These are phyloP conservation scores for Elsinoe arachidis DNA, from an alignment of 2,329 filamentous ascomycete species.

Conservation along the genomic window DNA sequence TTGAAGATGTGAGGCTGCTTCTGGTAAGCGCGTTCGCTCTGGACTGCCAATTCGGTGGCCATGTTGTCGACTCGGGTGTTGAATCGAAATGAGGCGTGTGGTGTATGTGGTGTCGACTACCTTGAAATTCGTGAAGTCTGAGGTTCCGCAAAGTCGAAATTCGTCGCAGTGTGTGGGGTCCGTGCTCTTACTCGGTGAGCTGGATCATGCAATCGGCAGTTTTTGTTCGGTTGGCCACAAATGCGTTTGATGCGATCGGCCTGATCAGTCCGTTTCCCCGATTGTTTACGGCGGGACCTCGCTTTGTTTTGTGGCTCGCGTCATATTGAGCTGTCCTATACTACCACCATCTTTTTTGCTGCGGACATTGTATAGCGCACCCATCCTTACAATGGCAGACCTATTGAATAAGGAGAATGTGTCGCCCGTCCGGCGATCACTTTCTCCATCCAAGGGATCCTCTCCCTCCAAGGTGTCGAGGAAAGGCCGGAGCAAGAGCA, in stretches of 20 bases:
- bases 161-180: slow-evolving; percentile 12
- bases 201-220: neutral
- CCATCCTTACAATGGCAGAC: slow-evolving; percentile 16
- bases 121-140: slow-evolving; percentile 4
- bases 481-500: slow-evolving; percentile 88
- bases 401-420: slow-evolving; percentile 29
- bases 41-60: slow-evolving; percentile 98
- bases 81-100: slow-evolving; percentile 15
- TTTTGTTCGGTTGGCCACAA: neutral
- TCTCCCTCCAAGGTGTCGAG: slow-evolving; percentile 37
- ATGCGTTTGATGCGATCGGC: neutral
- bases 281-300: slow-evolving; percentile 9
- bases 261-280: neutral
- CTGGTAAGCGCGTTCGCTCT: slow-evolving; percentile 99
- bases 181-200: neutral
- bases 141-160: slow-evolving; percentile 13
- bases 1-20: slow-evolving; percentile 99
- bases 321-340: slow-evolving; percentile 11
- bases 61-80: slow-evolving; percentile 52
- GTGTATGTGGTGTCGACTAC: slow-evolving; percentile 4
- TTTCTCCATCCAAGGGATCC: slow-evolving; percentile 15
- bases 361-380: slow-evolving; percentile 11
- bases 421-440: slow-evolving; percentile 24
- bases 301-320: slow-evolving; percentile 13
- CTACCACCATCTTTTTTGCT: slow-evolving; percentile 12